These are phyloP conservation scores for Ogataea methanolica DNA, from an alignment of 805 yeast species.

Conservation along the genomic window DNA sequence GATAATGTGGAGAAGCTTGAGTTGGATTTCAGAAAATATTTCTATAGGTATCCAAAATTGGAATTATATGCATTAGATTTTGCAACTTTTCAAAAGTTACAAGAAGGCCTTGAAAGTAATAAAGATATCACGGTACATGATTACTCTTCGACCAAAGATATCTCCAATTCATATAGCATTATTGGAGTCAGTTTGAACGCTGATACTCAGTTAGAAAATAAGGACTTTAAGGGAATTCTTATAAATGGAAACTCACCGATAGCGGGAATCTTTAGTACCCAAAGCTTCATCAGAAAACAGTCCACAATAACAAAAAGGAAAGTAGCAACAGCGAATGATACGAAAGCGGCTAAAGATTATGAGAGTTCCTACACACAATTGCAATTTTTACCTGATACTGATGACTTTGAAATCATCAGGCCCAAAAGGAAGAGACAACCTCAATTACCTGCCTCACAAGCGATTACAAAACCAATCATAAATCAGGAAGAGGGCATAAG, in stretches of 20 bases:
- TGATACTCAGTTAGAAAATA: neutral
- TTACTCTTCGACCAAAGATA: neutral
- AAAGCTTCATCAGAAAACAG: neutral
- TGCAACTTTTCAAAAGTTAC: neutral
- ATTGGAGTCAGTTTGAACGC: neutral
- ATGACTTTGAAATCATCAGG: constrained; percentile 7
- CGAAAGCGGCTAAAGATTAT: neutral
- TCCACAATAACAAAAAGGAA: neutral
- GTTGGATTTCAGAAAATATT: neutral
- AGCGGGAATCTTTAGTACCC: neutral
- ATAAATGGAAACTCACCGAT: neutral
- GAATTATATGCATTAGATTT: neutral
- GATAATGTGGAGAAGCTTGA: neutral
- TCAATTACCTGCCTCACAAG: neutral
- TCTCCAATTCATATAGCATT: neutral
- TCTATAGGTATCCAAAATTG: neutral
- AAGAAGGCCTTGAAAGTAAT: neutral
- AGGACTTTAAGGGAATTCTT: neutral
- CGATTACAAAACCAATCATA: neutral
- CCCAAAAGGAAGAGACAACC: neutral
- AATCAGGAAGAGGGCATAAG: neutral
- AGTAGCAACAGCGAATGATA: neutral
- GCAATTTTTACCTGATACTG: constrained; percentile 4
- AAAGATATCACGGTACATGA: neutral
- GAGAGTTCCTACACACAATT: neutral